A percentile compares a stretch with the other conserved stretches of the same genome.
phyloP scores from a whole-genome alignment of 2,329 filamentous ascomycete genomes.

The Macrophomina phaseolina region DNA sequence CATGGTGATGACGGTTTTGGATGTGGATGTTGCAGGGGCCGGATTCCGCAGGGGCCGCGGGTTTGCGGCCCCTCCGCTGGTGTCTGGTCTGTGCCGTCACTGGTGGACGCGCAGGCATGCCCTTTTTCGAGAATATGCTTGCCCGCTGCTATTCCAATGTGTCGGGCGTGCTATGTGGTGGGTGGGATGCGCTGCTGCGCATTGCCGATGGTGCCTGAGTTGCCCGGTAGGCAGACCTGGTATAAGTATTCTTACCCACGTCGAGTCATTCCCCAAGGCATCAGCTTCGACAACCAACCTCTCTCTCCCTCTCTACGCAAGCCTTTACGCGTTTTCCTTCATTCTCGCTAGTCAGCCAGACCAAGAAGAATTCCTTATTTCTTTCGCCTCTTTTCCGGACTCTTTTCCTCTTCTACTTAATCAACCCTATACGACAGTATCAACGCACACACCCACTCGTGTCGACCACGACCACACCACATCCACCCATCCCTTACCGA shows the following conservation, averaged over 20 bases:
- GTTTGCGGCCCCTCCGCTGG: constrained; percentile 21
- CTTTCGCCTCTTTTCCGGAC: not conserved
- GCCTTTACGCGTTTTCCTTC: not conserved
- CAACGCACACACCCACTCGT: not conserved
- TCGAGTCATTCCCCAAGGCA: constrained; percentile 24
- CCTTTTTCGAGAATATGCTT: constrained; percentile 20
- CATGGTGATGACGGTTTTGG: not conserved
- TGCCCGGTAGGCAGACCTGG: constrained; percentile 10
- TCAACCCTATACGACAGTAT: constrained; percentile 1
- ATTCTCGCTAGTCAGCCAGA: not conserved
- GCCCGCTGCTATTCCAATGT: constrained; percentile 9
- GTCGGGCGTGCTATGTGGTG: constrained; percentile 15
- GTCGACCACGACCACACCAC: not conserved
- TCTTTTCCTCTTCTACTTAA: not conserved
- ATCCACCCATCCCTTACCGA: not conserved
- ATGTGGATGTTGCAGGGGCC: constrained; percentile 5
- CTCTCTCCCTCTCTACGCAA: constrained; percentile 9
- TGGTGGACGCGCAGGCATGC: not conserved
- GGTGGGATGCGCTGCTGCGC: constrained; percentile 15
- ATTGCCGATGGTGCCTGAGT: constrained; percentile 13
- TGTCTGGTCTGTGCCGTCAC: constrained; percentile 14
- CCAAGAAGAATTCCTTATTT: constrained; percentile 2
- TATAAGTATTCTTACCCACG: constrained; percentile 22
- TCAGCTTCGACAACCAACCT: constrained; percentile 17
- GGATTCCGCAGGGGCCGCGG: constrained; percentile 20